These are phyloP conservation scores for Cynara cardunculus DNA, from an alignment of 129 eudicot species.

Conservation along the genomic window DNA sequence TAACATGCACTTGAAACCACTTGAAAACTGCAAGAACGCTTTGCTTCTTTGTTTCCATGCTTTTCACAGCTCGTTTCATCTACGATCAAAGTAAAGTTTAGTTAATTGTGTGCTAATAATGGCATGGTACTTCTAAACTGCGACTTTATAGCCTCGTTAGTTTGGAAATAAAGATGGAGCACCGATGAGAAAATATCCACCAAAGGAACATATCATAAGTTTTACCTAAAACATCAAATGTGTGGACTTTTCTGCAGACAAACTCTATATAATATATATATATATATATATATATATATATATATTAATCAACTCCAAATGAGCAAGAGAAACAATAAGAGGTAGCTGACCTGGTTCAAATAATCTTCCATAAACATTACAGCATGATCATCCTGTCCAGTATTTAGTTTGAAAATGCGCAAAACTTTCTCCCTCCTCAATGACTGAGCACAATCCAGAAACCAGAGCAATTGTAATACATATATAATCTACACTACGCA, in stretches of 20 bases:
- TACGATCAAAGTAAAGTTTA: conserved; percentile 23
- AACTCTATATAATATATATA: neutral
- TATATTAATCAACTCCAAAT: neutral
- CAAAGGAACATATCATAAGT: neutral
- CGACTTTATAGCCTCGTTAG: neutral
- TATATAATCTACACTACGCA: neutral
- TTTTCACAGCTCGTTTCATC: conserved; percentile 71
- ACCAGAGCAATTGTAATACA: neutral
- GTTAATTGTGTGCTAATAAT: neutral
- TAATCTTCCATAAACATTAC: conserved; percentile 90
- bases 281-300: neutral
- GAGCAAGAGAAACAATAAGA: neutral
- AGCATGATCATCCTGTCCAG: conserved; percentile 98
- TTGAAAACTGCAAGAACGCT: conserved; percentile 53
- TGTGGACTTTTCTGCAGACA: neutral
- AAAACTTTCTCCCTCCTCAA: conserved; percentile 70
- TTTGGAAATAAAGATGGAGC: neutral
- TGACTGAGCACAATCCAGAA: conserved; percentile 39
- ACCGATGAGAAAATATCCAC: neutral
- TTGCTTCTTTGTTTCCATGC: conserved; percentile 63
- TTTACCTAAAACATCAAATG: neutral
- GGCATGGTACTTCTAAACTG: neutral
- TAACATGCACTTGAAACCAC: conserved; percentile 87
- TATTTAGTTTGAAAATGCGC: conserved; percentile 81
- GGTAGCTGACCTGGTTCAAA: conserved; percentile 56